phyloP scores from a whole-genome alignment of 495 filamentous ascomycete genomes.

The Paragyromitra xinjiangensis region DNA sequence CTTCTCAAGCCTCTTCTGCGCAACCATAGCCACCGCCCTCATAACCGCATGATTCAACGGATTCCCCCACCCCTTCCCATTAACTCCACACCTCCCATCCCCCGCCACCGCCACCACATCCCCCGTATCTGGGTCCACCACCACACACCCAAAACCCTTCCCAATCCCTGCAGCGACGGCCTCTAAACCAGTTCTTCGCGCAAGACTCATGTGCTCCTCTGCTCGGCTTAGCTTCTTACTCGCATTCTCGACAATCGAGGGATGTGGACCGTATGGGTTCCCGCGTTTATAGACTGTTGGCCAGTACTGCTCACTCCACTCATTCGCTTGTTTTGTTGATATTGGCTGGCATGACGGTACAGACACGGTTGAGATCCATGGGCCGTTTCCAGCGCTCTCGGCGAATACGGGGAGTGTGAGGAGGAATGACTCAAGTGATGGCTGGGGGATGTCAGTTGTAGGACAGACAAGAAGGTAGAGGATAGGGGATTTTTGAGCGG shows the following conservation, averaged over 20 bases:
- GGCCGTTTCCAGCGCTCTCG: slow-evolving; percentile 59
- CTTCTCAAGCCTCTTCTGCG: slow-evolving; percentile 64
- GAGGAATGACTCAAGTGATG: slow-evolving; percentile 60
- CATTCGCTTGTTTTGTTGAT: slow-evolving; percentile 74
- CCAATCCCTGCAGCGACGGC: slow-evolving; percentile 68
- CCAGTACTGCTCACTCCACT: slow-evolving; percentile 83
- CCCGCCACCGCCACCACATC: slow-evolving; percentile 54
- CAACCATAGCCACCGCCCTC: slow-evolving; percentile 87
- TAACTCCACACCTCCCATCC: slow-evolving; percentile 53
- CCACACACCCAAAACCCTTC: slow-evolving; percentile 78
- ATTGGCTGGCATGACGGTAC: slow-evolving; percentile 81
- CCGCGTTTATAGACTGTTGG: slow-evolving; percentile 85
- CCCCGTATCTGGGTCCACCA: slow-evolving; percentile 69
- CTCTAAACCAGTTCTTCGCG: slow-evolving; percentile 69
- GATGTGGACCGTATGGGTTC: slow-evolving; percentile 79
- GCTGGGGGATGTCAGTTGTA: slow-evolving; percentile 59
- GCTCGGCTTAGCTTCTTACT: slow-evolving; percentile 27
- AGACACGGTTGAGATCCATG: slow-evolving; percentile 63
- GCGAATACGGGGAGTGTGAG: slow-evolving; percentile 58
- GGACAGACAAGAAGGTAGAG: slow-evolving; percentile 63
- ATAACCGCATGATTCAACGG: slow-evolving; percentile 73
- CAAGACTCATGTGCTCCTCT: slow-evolving; percentile 72
- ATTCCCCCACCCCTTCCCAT: slow-evolving; percentile 48
- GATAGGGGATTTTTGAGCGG: slow-evolving; percentile 29
- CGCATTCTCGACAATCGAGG: slow-evolving; percentile 63